These are phyloP conservation scores for Dalbergia cochinchinensis DNA, from an alignment of 306 rosid genomes.

Conservation along the genomic window DNA sequence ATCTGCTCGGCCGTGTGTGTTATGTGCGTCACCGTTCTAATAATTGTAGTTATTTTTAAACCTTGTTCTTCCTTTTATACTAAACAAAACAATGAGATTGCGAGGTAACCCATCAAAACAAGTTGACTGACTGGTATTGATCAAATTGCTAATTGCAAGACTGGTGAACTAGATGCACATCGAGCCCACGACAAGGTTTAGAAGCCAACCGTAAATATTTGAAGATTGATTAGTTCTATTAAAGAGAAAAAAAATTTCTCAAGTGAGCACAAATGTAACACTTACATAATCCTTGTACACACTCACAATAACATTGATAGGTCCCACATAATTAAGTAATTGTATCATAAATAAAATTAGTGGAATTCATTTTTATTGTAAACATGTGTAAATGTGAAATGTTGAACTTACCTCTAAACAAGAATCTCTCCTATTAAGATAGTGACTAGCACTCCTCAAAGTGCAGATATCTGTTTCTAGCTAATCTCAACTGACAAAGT, in stretches of 20 bases:
- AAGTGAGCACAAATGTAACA: too few species aligned
- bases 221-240: conserved; percentile 39
- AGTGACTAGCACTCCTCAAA: conserved; percentile 29
- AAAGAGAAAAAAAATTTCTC: not conserved
- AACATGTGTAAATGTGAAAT: too few species aligned
- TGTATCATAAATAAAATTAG: too few species aligned
- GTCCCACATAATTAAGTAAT: too few species aligned
- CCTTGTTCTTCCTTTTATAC: conserved; percentile 19
- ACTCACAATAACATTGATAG: too few species aligned
- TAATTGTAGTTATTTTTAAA: conserved; percentile 6
- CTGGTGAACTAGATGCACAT: conserved; percentile 43
- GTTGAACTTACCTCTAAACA: too few species aligned
- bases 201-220: conserved; percentile 15
- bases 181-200: conserved; percentile 47
- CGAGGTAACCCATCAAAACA: conserved; percentile 52
- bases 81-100: conserved; percentile 27
- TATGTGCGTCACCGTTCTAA: conserved; percentile 54
- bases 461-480: conserved; percentile 30
- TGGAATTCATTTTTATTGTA: too few species aligned
- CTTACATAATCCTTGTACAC: too few species aligned
- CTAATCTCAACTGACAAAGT: conserved; percentile 41
- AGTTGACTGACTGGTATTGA: conserved; percentile 45
- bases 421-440: not conserved
- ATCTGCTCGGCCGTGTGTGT: conserved; percentile 59
- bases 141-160: conserved; percentile 33